phyloP scores from a whole-genome alignment of 768 basidiomycete genomes.

The Pisolithus orientalis region DNA sequence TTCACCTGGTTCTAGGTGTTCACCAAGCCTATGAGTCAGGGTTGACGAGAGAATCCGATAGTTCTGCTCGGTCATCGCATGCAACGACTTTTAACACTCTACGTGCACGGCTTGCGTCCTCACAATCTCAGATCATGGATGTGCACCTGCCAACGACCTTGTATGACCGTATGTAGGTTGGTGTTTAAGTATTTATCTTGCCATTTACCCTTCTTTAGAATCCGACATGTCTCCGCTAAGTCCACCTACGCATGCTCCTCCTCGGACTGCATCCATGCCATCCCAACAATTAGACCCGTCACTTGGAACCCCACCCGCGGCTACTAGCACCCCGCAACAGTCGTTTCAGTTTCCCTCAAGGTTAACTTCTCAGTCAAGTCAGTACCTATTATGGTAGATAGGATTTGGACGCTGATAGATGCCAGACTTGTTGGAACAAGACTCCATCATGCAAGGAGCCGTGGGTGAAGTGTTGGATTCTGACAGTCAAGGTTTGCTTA shows the following conservation, averaged over 20 bases:
- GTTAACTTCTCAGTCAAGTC: constrained; percentile 50
- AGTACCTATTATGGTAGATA: constrained; percentile 10
- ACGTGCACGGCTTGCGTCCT: constrained; percentile 38
- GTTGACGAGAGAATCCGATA: constrained; percentile 21
- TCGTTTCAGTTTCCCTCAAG: constrained; percentile 51
- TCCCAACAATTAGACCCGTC: constrained; percentile 35
- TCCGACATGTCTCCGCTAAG: constrained; percentile 13
- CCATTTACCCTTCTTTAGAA: constrained; percentile 1
- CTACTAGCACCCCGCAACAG: constrained; percentile 49
- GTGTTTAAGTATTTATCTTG: neutral
- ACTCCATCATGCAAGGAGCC: constrained; percentile 66
- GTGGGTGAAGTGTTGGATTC: constrained; percentile 52
- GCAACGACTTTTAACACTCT: constrained; percentile 42
- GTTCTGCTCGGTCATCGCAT: constrained; percentile 38
- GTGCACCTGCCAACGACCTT: constrained; percentile 26
- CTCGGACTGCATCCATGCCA: constrained; percentile 26
- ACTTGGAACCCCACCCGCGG: constrained; percentile 39
- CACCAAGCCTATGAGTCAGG: constrained; percentile 12
- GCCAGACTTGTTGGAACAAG: constrained; percentile 59
- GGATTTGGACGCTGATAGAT: constrained; percentile 1
- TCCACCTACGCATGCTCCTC: constrained; percentile 11
- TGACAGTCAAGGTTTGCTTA: constrained; percentile 33
- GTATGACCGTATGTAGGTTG: constrained; percentile 30
- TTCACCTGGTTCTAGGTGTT: constrained; percentile 5
- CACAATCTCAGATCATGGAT: constrained; percentile 33